A percentile compares a stretch with the other conserved stretches of the same genome.
These are phyloP conservation scores for Thelephora ganbajun DNA, from an alignment of 768 basidiomycete genomes.

Conservation along the genomic window DNA sequence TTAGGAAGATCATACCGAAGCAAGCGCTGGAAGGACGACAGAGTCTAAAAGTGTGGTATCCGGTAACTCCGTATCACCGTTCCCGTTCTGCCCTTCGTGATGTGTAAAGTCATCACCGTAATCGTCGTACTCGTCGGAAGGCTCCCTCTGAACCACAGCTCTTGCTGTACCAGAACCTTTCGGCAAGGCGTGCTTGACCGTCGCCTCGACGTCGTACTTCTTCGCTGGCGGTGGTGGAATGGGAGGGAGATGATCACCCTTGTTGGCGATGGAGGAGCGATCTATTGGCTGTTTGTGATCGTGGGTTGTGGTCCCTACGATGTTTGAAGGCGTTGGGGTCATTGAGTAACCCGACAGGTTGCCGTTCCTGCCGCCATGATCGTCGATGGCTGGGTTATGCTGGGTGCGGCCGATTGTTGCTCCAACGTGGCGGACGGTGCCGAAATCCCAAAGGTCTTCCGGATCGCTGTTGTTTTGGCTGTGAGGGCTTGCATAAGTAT, in stretches of 20 bases:
- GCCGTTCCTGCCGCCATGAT: slow-evolving; percentile 12
- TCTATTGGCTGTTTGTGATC: not conserved
- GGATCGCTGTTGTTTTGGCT: slow-evolving; percentile 45
- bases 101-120: slow-evolving; percentile 41
- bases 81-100: not conserved
- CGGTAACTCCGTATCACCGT: slow-evolving; percentile 33
- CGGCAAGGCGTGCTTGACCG: slow-evolving; percentile 35
- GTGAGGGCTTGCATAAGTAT: slow-evolving; percentile 3
- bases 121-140: slow-evolving; percentile 50
- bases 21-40: slow-evolving; percentile 90
- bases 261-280: slow-evolving; percentile 29
- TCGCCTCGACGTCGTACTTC: slow-evolving; percentile 45
- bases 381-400: slow-evolving; percentile 20
- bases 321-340: not conserved
- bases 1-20: slow-evolving; percentile 52
- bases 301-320: slow-evolving; percentile 1
- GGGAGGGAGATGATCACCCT: slow-evolving; percentile 44
- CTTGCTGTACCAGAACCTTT: slow-evolving; percentile 9
- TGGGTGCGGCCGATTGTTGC: slow-evolving; percentile 56
- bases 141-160: slow-evolving; percentile 25
- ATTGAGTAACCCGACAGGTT: not conserved
- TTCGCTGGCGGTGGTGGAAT: slow-evolving; percentile 25
- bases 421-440: slow-evolving; percentile 74
- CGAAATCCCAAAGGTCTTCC: slow-evolving; percentile 95
- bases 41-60: slow-evolving; percentile 93